These are phyloP conservation scores for Chlamydomonas incerta DNA, from an alignment of 139 green algal genomes.

Conservation along the genomic window DNA sequence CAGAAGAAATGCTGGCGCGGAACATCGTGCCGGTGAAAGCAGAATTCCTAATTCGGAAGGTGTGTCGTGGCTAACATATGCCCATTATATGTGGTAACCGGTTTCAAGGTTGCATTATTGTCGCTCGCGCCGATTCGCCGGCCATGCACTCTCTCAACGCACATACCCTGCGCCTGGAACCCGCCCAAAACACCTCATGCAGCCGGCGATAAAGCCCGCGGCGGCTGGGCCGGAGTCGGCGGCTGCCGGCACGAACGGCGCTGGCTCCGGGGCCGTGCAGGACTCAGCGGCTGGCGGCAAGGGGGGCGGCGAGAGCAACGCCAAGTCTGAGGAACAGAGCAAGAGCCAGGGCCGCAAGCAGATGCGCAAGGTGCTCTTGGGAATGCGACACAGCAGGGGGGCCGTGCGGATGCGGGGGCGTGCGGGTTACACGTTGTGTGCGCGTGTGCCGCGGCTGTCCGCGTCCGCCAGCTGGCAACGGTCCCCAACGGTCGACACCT, in stretches of 20 bases:
- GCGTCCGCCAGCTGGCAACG: neutral
- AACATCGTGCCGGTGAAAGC: conserved; percentile 21
- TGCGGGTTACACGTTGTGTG: neutral
- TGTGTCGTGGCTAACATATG: neutral
- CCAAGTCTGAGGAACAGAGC: neutral
- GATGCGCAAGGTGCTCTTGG: conserved; percentile 36
- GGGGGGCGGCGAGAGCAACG: neutral
- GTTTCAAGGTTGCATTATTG: neutral
- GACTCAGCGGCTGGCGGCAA: no score
- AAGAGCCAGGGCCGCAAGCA: conserved; percentile 20
- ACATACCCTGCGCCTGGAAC: no score
- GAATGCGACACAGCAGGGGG: no score
- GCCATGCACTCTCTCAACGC: no score
- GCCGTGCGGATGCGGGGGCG: neutral
- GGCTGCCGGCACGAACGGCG: no score
- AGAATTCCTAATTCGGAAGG: conserved; percentile 9
- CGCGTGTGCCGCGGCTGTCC: no score
- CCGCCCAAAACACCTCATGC: no score
- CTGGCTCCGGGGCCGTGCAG: no score
- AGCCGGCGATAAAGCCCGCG: neutral
- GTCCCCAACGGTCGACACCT: neutral
- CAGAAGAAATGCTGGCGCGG: conserved; percentile 10
- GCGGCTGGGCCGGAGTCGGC: neutral
- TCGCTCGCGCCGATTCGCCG: neutral
- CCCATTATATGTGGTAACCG: no score